Percentiles rank a stretch among this genome's conserved stretches.
These are phyloP conservation scores for Vitis riparia DNA, from an alignment of 164 flowering plant species.

Conservation along the genomic window DNA sequence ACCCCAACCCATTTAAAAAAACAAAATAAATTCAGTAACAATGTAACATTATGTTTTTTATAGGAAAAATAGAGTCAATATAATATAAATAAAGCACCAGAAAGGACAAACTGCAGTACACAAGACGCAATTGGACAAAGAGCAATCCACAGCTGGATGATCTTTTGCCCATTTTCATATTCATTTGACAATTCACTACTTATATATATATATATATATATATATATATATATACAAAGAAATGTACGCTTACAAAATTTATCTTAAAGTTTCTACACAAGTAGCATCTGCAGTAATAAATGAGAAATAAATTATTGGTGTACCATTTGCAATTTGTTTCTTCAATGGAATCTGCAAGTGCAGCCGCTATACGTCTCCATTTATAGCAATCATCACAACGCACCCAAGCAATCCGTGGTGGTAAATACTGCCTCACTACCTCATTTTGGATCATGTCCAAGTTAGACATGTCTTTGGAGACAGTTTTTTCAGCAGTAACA, in stretches of 20 bases:
- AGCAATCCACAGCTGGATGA: no score
- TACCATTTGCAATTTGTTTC: slow-evolving; percentile 81
- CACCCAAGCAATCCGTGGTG: slow-evolving; percentile 79
- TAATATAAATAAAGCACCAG: no score
- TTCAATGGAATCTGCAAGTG: slow-evolving; percentile 71
- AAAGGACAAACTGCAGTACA: no score
- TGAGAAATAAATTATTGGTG: slow-evolving; percentile 2
- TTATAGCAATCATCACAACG: slow-evolving; percentile 86
- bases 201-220: no score
- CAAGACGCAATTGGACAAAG: no score
- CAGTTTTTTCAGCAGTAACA: slow-evolving; percentile 8
- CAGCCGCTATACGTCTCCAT: slow-evolving; percentile 89
- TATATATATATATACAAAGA: no score
- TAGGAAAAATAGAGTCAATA: no score
- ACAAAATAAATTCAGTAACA: no score
- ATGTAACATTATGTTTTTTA: no score
- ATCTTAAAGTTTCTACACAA: neutral
- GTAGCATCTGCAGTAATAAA: neutral
- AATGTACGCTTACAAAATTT: neutral
- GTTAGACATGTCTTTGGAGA: slow-evolving; percentile 19
- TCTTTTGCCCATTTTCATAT: no score
- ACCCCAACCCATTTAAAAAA: no score
- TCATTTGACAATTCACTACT: no score
- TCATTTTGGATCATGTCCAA: slow-evolving; percentile 23
- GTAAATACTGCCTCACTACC: slow-evolving; percentile 21